Conservation (phyloP, 2,329 filamentous ascomycete species). For the Scytalidium sp. region DNA sequence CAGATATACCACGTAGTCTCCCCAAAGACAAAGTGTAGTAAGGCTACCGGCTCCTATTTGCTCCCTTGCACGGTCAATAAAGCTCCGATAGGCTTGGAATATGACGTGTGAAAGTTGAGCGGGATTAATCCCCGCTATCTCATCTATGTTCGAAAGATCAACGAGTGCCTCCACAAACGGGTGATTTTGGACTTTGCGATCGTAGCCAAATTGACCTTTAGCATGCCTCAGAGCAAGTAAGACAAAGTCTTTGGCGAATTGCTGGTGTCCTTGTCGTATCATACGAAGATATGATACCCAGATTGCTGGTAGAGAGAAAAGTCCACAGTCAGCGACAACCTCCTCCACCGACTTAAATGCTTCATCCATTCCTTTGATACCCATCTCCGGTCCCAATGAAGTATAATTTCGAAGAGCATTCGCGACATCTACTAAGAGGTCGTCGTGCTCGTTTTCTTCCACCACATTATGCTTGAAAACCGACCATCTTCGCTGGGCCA, state of each 20-base stretch:
- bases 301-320: slow-evolving; percentile 7
- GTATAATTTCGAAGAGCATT: slow-evolving; percentile 1
- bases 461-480: slow-evolving; percentile 1
- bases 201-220: neutral
- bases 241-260: neutral
- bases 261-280: neutral
- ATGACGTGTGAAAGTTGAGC: slow-evolving; percentile 1
- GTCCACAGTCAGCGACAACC: slow-evolving; percentile 3
- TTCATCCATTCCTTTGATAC: slow-evolving; percentile 1
- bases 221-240: neutral
- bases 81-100: slow-evolving; percentile 1
- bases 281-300: neutral
- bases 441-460: slow-evolving; percentile 7
- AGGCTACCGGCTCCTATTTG: neutral
- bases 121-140: no score
- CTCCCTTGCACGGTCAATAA: slow-evolving; percentile 2
- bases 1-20: slow-evolving; percentile 6
- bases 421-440: slow-evolving; percentile 1
- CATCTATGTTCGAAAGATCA: neutral
- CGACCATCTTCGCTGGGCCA: slow-evolving; percentile 1
- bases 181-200: no score
- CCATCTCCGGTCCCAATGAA: neutral
- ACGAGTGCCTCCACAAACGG: no score
- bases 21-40: slow-evolving; percentile 4
- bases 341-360: neutral